A percentile compares a stretch with the other conserved stretches of the same genome.
These are phyloP conservation scores for Dactylonectria estremocensis DNA, from an alignment of 2,329 filamentous ascomycete species.

Conservation along the genomic window DNA sequence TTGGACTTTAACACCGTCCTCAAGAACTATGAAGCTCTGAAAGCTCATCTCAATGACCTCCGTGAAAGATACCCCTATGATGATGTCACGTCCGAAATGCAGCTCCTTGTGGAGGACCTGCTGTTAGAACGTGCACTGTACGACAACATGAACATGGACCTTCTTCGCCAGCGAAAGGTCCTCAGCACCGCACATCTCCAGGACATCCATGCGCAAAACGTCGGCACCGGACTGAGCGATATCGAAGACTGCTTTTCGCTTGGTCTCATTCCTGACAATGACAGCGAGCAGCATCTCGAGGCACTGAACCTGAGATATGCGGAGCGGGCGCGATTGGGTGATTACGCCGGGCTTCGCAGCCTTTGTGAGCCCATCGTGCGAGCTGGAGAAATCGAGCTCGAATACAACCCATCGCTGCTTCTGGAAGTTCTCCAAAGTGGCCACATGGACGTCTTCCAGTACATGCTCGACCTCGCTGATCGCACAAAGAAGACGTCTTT, in stretches of 20 bases:
- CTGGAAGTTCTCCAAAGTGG: constrained; percentile 45
- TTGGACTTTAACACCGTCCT: constrained; percentile 45
- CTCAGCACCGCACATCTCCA: constrained; percentile 44
- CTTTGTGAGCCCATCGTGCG: constrained; percentile 49
- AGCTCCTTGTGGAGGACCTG: constrained; percentile 46
- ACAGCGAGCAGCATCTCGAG: constrained; percentile 35
- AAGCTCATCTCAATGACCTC: constrained; percentile 34
- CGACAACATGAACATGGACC: constrained; percentile 46
- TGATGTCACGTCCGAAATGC: constrained; percentile 44
- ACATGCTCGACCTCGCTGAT: constrained; percentile 47
- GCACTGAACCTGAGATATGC: constrained; percentile 41
- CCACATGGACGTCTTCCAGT: constrained; percentile 46
- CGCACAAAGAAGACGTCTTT: constrained; percentile 38
- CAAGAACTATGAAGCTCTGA: constrained; percentile 44
- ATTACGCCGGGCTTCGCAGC: constrained; percentile 42
- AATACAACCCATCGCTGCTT: constrained; percentile 42
- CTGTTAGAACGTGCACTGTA: constrained; percentile 48
- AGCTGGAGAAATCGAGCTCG: constrained; percentile 46
- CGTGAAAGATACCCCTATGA: constrained; percentile 25
- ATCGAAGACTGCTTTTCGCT: constrained; percentile 49
- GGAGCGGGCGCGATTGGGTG: constrained; percentile 44
- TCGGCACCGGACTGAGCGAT: constrained; percentile 47
- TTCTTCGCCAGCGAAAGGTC: constrained; percentile 35
- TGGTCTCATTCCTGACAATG: constrained; percentile 41
- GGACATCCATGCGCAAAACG: constrained; percentile 47